Evolutionary conservation across 805 yeast genomes (phyloP).

Genomic region (Candida ulmi): DNA sequence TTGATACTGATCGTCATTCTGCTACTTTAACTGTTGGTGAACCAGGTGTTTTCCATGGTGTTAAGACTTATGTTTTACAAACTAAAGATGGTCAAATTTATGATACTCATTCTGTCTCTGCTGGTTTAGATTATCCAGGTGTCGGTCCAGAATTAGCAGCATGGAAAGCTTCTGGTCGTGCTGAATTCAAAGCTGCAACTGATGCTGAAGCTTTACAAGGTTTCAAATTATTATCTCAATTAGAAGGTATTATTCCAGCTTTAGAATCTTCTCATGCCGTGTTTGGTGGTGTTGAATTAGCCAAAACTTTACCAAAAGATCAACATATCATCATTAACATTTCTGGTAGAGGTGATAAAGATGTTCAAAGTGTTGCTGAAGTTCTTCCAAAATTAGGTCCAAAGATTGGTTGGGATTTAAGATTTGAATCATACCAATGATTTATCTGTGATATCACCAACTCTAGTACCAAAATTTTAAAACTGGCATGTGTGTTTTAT

Average conservation of each 20-base stretch:
- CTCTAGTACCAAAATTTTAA: too few species aligned
- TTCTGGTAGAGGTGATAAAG: conserved; percentile 99
- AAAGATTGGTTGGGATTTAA: conserved; percentile 89
- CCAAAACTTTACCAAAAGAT: conserved; percentile 75
- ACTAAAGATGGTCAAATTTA: conserved; percentile 91
- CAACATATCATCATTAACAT: conserved; percentile 82
- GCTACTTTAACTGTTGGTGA: conserved; percentile 94
- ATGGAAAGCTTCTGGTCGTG: conserved; percentile 95
- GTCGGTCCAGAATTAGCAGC: conserved; percentile 97
- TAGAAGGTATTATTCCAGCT: conserved; percentile 98
- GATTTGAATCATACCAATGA: conserved; percentile 50
- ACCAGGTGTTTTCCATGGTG: conserved; percentile 99
- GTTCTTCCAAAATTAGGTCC: conserved; percentile 87
- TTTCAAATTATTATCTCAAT: conserved; percentile 79
- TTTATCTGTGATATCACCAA: too few species aligned
- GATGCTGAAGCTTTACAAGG: conserved; percentile 95
- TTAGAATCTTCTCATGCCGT: conserved; percentile 97
- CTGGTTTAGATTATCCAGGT: conserved; percentile 98
- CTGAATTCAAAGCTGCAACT: conserved; percentile 83
- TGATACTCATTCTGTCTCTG: conserved; percentile 97
- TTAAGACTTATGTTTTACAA: conserved; percentile 88
- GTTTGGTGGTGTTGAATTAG: conserved; percentile 83
- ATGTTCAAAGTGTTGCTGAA: conserved; percentile 96
- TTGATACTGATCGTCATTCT: conserved; percentile 82
- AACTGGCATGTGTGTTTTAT: too few species aligned